Percentiles rank a stretch among this genome's conserved stretches.
phyloP scores from a whole-genome alignment of 179 eudicot genomes.

The Spergularia azorica region DNA sequence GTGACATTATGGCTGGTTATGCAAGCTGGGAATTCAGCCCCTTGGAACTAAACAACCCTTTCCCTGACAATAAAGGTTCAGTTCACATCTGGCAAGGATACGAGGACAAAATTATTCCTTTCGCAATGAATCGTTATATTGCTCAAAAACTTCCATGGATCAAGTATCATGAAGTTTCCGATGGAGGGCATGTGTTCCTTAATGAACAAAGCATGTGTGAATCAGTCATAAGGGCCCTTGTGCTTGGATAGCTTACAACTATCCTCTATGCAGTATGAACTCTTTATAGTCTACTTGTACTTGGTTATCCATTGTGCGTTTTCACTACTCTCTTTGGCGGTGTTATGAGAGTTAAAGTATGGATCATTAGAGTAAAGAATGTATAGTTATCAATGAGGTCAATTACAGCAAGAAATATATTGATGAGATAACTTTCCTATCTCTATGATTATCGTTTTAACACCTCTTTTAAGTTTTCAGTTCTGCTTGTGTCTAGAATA shows the following conservation, averaged over 20 bases:
- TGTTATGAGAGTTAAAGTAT: not conserved
- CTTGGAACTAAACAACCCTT: conserved; percentile 40
- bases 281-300: not conserved
- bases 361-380: not conserved
- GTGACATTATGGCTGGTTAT: conserved; percentile 44
- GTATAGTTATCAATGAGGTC: conserved; percentile 3
- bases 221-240: conserved; percentile 39
- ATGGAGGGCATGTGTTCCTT: conserved; percentile 48
- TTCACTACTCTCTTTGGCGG: conserved; percentile 3
- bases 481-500: not conserved
- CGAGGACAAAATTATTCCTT: conserved; percentile 55
- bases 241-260: conserved; percentile 31
- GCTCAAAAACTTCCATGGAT: conserved; percentile 51
- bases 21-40: conserved; percentile 52
- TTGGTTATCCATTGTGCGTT: not conserved
- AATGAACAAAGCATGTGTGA: conserved; percentile 37
- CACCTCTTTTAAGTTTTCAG: not conserved
- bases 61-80: conserved; percentile 38
- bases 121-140: conserved; percentile 41
- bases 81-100: conserved; percentile 62
- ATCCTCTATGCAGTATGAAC: not conserved
- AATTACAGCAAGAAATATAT: not conserved
- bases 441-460: not conserved
- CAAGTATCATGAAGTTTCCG: conserved; percentile 56
- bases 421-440: not conserved